Evolutionary conservation across 352 stramenopile species (phyloP).

Genomic region (Globisporangium barbulae): DNA sequence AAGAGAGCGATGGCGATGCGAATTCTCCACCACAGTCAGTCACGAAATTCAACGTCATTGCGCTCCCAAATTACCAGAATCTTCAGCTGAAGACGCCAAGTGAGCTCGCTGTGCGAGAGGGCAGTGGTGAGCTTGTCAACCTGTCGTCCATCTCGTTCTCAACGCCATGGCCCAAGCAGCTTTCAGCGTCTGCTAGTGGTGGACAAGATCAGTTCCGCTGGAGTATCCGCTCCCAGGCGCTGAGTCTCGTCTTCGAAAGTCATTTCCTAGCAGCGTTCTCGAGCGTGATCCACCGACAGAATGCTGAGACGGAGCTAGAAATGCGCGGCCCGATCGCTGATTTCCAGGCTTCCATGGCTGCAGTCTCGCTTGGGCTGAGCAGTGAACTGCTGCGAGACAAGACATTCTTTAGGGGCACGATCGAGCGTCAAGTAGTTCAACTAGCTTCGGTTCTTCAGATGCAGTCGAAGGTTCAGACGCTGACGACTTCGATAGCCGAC

Average conservation of each 20-base stretch:
- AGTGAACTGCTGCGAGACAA: conserved; percentile 8
- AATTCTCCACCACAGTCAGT: background rate
- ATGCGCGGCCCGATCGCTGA: conserved; percentile 13
- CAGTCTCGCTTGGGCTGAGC: conserved; percentile 6
- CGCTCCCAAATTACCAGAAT: conserved; percentile 12
- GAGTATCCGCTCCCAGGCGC: conserved; percentile 7
- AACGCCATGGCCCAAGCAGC: conserved; percentile 4
- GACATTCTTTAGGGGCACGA: conserved; percentile 8
- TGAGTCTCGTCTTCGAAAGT: conserved; percentile 13
- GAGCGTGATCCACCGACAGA: conserved; percentile 10
- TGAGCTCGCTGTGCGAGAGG: conserved; percentile 10
- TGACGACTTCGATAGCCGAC: conserved; percentile 9
- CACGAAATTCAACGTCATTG: conserved; percentile 7
- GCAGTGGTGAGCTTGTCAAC: background rate
- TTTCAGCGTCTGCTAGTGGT: background rate
- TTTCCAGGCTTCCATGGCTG: conserved; percentile 8
- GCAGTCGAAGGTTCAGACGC: conserved; percentile 6
- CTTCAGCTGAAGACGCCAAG: background rate
- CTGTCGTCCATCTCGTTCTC: conserved; percentile 5
- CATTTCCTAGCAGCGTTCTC: background rate
- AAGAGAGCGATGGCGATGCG: background rate
- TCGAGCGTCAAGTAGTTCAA: conserved; percentile 14
- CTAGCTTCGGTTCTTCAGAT: background rate
- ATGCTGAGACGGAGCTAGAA: background rate
- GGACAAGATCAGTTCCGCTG: conserved; percentile 12